Percentiles rank a stretch among this genome's conserved stretches.
These are phyloP conservation scores for Calonectria pteridis DNA, from an alignment of 2,329 filamentous ascomycete genomes.

Conservation along the genomic window DNA sequence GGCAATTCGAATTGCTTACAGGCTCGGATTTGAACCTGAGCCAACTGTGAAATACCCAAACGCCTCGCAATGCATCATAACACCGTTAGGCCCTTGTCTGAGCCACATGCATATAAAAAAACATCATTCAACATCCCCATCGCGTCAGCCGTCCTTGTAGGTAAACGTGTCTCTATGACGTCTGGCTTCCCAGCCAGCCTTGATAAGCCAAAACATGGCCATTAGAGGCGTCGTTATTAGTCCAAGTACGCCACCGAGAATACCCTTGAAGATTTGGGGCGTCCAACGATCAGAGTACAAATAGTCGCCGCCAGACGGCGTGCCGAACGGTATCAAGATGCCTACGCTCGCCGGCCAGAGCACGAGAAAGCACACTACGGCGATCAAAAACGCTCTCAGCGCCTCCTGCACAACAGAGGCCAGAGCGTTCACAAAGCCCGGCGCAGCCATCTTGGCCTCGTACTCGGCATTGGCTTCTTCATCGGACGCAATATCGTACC, in stretches of 20 bases:
- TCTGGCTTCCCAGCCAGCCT: conserved; percentile 59
- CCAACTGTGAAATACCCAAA: neutral
- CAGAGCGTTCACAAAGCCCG: neutral
- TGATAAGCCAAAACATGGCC: conserved; percentile 63
- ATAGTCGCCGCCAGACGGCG: conserved; percentile 55
- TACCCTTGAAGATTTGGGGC: conserved; percentile 63
- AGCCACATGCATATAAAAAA: neutral
- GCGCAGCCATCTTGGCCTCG: neutral
- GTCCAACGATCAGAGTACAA: conserved; percentile 57
- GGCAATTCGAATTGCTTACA: neutral
- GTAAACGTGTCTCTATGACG: neutral
- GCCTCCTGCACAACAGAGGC: conserved; percentile 45
- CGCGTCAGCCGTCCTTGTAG: neutral
- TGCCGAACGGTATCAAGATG: conserved; percentile 56
- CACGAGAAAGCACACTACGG: conserved; percentile 54
- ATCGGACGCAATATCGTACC: conserved; percentile 7
- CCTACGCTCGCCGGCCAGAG: conserved; percentile 60
- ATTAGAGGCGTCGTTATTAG: conserved; percentile 61
- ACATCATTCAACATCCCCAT: neutral
- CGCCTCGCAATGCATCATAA: neutral
- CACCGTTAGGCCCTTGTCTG: neutral
- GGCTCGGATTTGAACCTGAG: neutral
- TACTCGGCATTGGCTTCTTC: neutral
- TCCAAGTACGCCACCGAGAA: conserved; percentile 61
- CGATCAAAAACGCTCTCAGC: conserved; percentile 43